Percentiles rank a stretch among this genome's conserved stretches.
Evolutionary conservation across 2,329 filamentous ascomycete genomes (phyloP).

Genomic region (Botrytis fragariae): DNA sequence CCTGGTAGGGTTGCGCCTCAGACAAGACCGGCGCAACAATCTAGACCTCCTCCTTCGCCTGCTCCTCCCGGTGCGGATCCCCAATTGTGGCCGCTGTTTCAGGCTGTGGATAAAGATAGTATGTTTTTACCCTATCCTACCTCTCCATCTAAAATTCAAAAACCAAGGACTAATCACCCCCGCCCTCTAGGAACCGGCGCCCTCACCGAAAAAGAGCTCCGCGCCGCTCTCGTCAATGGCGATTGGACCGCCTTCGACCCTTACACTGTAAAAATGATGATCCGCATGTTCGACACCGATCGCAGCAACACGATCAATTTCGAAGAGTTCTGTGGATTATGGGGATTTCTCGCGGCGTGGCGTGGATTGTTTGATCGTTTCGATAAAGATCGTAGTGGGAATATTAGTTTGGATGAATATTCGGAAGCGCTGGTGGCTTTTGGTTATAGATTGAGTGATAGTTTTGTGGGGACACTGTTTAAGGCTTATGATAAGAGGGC

Average conservation of each 20-base stretch:
- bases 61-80: conserved; percentile 59
- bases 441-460: conserved; percentile 81
- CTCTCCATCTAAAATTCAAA: not conserved
- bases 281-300: conserved; percentile 97
- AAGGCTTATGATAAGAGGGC: conserved; percentile 79
- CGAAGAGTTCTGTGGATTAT: conserved; percentile 92
- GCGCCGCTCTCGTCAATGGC: conserved; percentile 88
- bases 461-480: conserved; percentile 84
- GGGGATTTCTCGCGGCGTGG: conserved; percentile 95
- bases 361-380: conserved; percentile 92
- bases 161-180: conserved; percentile 13
- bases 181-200: conserved; percentile 62
- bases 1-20: conserved; percentile 43
- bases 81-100: conserved; percentile 81
- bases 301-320: conserved; percentile 87
- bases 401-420: conserved; percentile 84
- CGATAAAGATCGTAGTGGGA: conserved; percentile 81
- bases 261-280: conserved; percentile 98
- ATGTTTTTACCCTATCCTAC: conserved; percentile 25
- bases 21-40: conserved; percentile 47
- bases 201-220: conserved; percentile 81
- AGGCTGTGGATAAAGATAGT: conserved; percentile 86
- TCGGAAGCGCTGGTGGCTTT: conserved; percentile 87
- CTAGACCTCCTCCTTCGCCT: conserved; percentile 66
- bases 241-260: conserved; percentile 93